Evolutionary conservation across 2,329 filamentous ascomycete genomes (phyloP).

Genomic region (Epicoccum sorghinum): DNA sequence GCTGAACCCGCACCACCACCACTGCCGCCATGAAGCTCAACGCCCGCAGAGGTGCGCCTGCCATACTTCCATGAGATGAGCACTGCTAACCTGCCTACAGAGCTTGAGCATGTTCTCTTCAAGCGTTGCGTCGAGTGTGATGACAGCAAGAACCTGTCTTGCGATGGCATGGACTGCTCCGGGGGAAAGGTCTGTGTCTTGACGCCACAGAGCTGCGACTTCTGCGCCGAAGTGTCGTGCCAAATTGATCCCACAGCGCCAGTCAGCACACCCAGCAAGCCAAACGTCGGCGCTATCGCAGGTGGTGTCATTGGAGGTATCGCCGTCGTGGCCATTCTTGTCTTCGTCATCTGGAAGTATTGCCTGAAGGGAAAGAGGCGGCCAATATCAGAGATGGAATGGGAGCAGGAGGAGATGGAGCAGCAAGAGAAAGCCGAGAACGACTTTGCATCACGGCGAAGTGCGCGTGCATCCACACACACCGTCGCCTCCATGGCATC

Average conservation of each 20-base stretch:
- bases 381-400: slow-evolving; percentile 63
- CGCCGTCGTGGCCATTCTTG: slow-evolving; percentile 72
- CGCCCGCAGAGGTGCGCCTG: slow-evolving; percentile 15
- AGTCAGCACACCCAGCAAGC: slow-evolving; percentile 40
- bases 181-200: slow-evolving; percentile 64
- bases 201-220: slow-evolving; percentile 63
- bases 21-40: slow-evolving; percentile 13
- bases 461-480: slow-evolving; percentile 77
- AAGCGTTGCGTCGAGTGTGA: slow-evolving; percentile 67
- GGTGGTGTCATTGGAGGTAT: slow-evolving; percentile 90
- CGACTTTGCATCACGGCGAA: slow-evolving; percentile 60
- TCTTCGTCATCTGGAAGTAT: slow-evolving; percentile 86
- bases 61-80: background rate
- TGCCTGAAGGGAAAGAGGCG: slow-evolving; percentile 80
- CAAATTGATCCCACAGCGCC: slow-evolving; percentile 47
- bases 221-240: slow-evolving; percentile 65
- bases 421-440: slow-evolving; percentile 63
- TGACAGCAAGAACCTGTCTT: slow-evolving; percentile 55
- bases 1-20: slow-evolving; percentile 5
- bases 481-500: slow-evolving; percentile 93
- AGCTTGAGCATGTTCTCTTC: slow-evolving; percentile 52
- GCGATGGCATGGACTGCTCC: slow-evolving; percentile 61
- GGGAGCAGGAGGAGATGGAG: slow-evolving; percentile 61
- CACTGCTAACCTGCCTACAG: slow-evolving; percentile 28
- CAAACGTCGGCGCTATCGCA: slow-evolving; percentile 83